These are phyloP conservation scores for Polytolypa hystricis DNA, from an alignment of 2,329 filamentous ascomycete genomes.

Conservation along the genomic window DNA sequence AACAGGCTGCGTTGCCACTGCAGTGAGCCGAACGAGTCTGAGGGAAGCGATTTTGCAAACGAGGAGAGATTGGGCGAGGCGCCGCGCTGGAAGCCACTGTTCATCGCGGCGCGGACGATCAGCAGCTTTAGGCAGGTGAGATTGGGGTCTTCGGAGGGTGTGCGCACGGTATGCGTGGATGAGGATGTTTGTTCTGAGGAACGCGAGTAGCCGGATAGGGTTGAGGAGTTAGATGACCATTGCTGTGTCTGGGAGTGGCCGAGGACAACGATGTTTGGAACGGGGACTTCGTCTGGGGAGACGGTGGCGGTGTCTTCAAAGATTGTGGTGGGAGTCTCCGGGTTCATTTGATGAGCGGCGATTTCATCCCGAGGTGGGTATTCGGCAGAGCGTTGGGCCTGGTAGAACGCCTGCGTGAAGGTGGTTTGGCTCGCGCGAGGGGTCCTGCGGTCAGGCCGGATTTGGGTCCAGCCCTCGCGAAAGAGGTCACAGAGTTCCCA, in stretches of 20 bases:
- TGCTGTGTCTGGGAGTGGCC: constrained; percentile 45
- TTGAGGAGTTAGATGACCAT: constrained; percentile 75
- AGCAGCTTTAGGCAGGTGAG: constrained; percentile 67
- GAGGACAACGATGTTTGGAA: constrained; percentile 80
- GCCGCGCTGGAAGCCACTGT: constrained; percentile 64
- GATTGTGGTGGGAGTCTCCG: constrained; percentile 88
- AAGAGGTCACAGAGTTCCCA: constrained; percentile 94
- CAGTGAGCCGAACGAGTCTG: constrained; percentile 65
- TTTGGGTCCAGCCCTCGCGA: constrained; percentile 80
- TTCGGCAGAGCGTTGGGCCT: constrained; percentile 35
- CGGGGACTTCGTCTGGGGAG: constrained; percentile 65
- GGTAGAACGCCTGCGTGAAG: constrained; percentile 51
- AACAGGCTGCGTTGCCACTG: constrained; percentile 61
- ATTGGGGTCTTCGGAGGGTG: constrained; percentile 57
- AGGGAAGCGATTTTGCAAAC: constrained; percentile 65
- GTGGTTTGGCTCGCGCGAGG: constrained; percentile 68
- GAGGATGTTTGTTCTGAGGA: constrained; percentile 40
- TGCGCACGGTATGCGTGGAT: constrained; percentile 34
- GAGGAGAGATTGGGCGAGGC: constrained; percentile 49
- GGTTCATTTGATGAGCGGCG: constrained; percentile 30
- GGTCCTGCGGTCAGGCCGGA: constrained; percentile 74
- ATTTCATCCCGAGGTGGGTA: constrained; percentile 18
- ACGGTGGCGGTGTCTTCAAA: constrained; percentile 86
- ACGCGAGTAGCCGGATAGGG: constrained; percentile 69
- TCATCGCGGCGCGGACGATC: constrained; percentile 74